phyloP scores from a whole-genome alignment of 768 basidiomycete species.

The Suillus lakei region DNA sequence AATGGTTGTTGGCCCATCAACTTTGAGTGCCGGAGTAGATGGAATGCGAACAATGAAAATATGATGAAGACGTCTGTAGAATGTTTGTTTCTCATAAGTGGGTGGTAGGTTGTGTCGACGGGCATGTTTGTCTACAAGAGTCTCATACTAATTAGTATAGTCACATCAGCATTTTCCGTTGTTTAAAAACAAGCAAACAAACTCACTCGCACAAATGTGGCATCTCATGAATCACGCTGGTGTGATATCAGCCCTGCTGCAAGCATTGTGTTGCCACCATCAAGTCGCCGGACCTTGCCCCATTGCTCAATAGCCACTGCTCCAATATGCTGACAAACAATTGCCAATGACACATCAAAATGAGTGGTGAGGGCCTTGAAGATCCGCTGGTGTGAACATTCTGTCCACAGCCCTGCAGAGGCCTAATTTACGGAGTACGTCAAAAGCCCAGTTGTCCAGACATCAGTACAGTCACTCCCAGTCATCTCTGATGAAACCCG shows the following conservation, averaged over 20 bases:
- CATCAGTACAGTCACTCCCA: too few species aligned
- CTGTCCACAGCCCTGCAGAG: too few species aligned
- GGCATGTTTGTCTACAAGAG: slow-evolving; percentile 3
- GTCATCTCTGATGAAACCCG: too few species aligned
- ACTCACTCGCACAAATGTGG: background rate
- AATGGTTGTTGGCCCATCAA: background rate
- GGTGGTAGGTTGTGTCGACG: background rate
- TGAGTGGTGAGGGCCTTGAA: background rate
- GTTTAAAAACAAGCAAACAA: background rate
- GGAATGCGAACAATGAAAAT: slow-evolving; percentile 1
- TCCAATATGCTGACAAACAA: background rate
- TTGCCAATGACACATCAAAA: slow-evolving; percentile 1
- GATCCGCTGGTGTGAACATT: too few species aligned
- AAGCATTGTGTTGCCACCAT: slow-evolving; percentile 4
- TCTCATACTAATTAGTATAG: background rate
- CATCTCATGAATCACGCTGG: background rate
- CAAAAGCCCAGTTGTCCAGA: too few species aligned
- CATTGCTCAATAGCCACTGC: background rate
- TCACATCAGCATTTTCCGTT: background rate
- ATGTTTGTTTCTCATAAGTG: too few species aligned
- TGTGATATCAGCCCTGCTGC: background rate
- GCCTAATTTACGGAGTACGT: too few species aligned
- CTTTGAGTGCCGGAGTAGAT: background rate
- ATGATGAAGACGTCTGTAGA: background rate
- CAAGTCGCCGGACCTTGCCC: slow-evolving; percentile 4